Conservation (phyloP, 106 monocot genomes). For the Vanilla planifolia region DNA sequence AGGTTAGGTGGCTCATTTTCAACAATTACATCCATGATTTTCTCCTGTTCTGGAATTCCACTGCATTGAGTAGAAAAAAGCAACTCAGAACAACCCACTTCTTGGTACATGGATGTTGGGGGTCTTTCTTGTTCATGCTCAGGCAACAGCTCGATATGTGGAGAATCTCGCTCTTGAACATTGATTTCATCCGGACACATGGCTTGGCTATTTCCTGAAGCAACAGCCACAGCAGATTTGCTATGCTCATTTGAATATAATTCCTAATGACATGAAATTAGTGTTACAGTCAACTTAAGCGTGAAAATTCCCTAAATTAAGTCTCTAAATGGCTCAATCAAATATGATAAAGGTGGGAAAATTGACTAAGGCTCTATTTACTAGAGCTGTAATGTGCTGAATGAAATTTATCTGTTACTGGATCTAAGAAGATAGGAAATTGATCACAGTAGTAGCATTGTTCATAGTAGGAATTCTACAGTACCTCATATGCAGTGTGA, state of each 20-base stretch:
- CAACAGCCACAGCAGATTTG: constrained; percentile 9
- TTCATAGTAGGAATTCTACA: too few species aligned
- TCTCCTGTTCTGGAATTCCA: constrained; percentile 7
- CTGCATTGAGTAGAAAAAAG: constrained; percentile 4
- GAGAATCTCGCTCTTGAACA: neutral
- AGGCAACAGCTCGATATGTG: constrained; percentile 1
- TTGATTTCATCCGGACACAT: neutral
- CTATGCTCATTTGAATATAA: neutral
- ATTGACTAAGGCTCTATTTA: neutral
- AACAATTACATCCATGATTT: neutral
- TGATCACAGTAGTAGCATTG: too few species aligned
- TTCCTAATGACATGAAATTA: constrained; percentile 3
- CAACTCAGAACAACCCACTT: neutral
- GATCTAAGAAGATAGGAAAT: neutral
- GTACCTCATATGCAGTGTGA: too few species aligned
- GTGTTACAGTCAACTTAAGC: neutral
- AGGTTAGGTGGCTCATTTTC: neutral
- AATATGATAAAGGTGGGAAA: neutral
- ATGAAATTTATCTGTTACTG: too few species aligned
- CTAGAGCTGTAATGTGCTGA: neutral
- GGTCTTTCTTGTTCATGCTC: neutral
- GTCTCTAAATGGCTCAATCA: neutral
- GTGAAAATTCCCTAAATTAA: neutral
- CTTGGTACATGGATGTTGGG: neutral
- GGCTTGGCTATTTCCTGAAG: constrained; percentile 4